These are phyloP conservation scores for Coniophora puteana DNA, from an alignment of 1,284 basidiomycete genomes.

Conservation along the genomic window DNA sequence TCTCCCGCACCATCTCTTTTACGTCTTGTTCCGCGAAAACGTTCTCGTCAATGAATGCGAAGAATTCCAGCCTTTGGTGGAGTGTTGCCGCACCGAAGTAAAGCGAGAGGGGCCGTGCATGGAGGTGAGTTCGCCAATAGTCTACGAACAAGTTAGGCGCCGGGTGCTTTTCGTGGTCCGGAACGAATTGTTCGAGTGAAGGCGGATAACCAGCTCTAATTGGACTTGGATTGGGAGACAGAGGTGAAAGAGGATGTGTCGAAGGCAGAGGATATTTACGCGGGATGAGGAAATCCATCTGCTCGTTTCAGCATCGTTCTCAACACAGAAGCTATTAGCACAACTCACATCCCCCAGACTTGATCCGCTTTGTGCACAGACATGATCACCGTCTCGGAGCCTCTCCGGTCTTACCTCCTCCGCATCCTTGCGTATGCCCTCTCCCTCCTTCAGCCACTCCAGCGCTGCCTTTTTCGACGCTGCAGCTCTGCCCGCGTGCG, in stretches of 20 bases:
- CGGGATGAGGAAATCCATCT: slow-evolving; percentile 16
- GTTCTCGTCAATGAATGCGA: slow-evolving; percentile 13
- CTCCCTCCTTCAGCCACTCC: slow-evolving; percentile 12
- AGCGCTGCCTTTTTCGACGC: slow-evolving; percentile 20
- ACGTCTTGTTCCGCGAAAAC: slow-evolving; percentile 10
- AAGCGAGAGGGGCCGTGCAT: slow-evolving; percentile 6
- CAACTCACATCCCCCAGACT: slow-evolving; percentile 12
- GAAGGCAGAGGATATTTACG: slow-evolving; percentile 19
- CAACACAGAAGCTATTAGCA: not conserved
- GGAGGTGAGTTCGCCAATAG: slow-evolving; percentile 9
- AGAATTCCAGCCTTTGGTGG: slow-evolving; percentile 12
- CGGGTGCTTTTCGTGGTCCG: not conserved
- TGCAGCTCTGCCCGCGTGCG: slow-evolving; percentile 24
- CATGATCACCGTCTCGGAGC: not conserved
- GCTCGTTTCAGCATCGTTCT: too few species aligned
- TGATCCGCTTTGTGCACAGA: slow-evolving; percentile 13
- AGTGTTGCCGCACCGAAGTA: slow-evolving; percentile 12
- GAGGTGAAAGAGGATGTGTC: slow-evolving; percentile 18
- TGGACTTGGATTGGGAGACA: slow-evolving; percentile 12
- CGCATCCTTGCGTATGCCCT: not conserved
- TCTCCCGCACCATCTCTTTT: slow-evolving; percentile 16
- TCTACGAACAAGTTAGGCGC: slow-evolving; percentile 4
- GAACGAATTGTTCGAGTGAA: slow-evolving; percentile 8
- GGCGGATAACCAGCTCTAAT: slow-evolving; percentile 17
- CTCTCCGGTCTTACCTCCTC: not conserved